Base-by-base conservation (phyloP, 805 yeast species). In the Ogataea henricii region DNA sequence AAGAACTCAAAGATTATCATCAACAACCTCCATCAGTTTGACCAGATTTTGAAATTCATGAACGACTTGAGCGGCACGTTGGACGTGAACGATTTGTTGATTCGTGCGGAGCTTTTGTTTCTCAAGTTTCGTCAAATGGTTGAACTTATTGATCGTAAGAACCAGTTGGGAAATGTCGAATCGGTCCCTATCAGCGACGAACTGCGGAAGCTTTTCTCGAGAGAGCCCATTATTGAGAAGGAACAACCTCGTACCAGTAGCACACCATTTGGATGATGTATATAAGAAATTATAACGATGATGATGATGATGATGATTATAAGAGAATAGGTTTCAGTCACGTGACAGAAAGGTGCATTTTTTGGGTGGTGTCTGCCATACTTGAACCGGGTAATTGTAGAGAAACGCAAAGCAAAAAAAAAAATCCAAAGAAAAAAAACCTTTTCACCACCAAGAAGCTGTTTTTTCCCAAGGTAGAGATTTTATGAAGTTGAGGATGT, bases 21-120 rank as follows among this genome's bases (percentile, higher is more conserved):
- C 52, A 79, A 83, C 34, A 86, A 89, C 58, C 72, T 94, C 50
- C 72, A 72, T 26, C 82, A 83, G 52, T 92, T 94, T 68, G 98
- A 94, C 63, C 96, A 92, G 64, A 91, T 94, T 21, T 76, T 94
- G 60, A 89, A 87, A 69, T 94, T 87, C 64, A 87, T 92, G 81
- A 94, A 94, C 68, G 97, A 92, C 59, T 74, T 94, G 49, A 82
- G 89, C 42, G 85, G 85, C 73, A 77, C 83, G 2, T 72, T 89
- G 71, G 83, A 88, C 48, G 70, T 90, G 57, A 81, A 86, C 40
- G 95, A 88, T 55, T 70, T 90, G 37, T 73, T 92, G 44, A 81
- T 87, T n/a, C 74, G 97, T 35, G 84, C 95, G 4, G 98, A 94
- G 62, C 72, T 89, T 25, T 70, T 92, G 30, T 94, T 90, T 61